phyloP scores from a whole-genome alignment of 2,329 filamentous ascomycete species.

The Aspergillus terreus region DNA sequence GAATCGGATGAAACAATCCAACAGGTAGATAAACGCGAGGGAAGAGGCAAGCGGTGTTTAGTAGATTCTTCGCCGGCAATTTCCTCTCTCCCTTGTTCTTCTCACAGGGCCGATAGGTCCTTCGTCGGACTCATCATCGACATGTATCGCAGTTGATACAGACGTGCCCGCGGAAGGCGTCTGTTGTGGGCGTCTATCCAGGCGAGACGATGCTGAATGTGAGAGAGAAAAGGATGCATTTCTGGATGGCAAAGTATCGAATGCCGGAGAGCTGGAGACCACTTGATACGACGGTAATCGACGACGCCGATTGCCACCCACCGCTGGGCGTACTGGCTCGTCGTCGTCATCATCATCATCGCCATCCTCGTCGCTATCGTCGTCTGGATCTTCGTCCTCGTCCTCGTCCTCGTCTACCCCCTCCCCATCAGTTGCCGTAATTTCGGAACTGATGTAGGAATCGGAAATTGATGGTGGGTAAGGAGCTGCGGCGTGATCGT shows the following conservation, averaged over 20 bases:
- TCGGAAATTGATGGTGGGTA: conserved; percentile 13
- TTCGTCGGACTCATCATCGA: conserved; percentile 30
- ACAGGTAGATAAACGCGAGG: neutral
- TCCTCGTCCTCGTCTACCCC: conserved; percentile 9
- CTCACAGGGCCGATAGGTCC: conserved; percentile 21
- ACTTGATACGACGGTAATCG: conserved; percentile 9
- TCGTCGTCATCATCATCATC: conserved; percentile 19
- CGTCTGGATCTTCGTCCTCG: conserved; percentile 8
- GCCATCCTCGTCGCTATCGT: conserved; percentile 11
- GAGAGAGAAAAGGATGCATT: neutral
- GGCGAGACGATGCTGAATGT: neutral
- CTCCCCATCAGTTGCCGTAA: neutral
- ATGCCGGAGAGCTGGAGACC: conserved; percentile 9
- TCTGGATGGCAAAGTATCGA: neutral
- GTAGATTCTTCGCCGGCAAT: conserved; percentile 4
- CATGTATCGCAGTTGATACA: conserved; percentile 19
- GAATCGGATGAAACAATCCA: too few relatives aligned
- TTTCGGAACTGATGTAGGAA: conserved; percentile 5
- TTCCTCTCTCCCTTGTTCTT: conserved; percentile 17
- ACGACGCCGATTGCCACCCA: conserved; percentile 12
- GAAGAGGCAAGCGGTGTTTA: neutral
- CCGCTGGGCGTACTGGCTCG: conserved; percentile 17
- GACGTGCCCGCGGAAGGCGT: conserved; percentile 15
- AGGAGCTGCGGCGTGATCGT: conserved; percentile 16
- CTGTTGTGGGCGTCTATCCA: neutral